Evolutionary conservation across 2,329 filamentous ascomycete genomes (phyloP), one percentile per base, ranked within the genome.

Genomic region (Sordariomycetes sp.): DNA sequence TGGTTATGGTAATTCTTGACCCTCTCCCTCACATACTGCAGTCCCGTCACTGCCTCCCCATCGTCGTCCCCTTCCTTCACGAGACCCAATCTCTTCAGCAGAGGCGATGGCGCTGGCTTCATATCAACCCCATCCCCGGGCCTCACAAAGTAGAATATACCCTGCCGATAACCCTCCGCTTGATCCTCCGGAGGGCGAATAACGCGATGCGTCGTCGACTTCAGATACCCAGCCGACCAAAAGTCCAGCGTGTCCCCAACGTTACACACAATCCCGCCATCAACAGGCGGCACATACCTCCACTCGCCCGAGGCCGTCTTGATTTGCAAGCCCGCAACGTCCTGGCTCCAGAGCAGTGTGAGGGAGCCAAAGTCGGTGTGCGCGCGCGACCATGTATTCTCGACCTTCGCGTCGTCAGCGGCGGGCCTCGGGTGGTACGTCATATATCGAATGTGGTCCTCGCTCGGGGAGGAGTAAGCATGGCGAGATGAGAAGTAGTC

Each of bases 391-490:
- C 64, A 67, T 1, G 59, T 65, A 39, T 65, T 62, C 24, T 61
- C 58, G 3, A 69, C 62, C 28, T 62, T 63, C 10, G 61, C 51
- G 64, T 78, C 79, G 34, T 74, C 72, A 17, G 75, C 73, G 3
- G 68, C 61, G 0, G 68, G 67, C 8, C 77, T 72, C 0, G 72
- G 68, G 32, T 72, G 70, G 61, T 80, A 81, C 53, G 74, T 70
- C 78, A 80, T 81, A 65, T 79, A 80, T 8, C 79, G 75, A 13
- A 80, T 69, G 60, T 81, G 78, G 59, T 78, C 75, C 54, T 81
- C 78, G 51, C 75, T 75, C 17, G 74, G 69, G 35, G 73, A 68
- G 2, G 77, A 69, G 60, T 81, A 83, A 6, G 68, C 68, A 62
- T 82, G 80, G 53, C 74, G 70, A 7, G 72, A 72, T 20, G 77